Evolutionary conservation across 2,329 filamentous ascomycete species (phyloP).

Genomic region (Talaromyces sp.): DNA sequence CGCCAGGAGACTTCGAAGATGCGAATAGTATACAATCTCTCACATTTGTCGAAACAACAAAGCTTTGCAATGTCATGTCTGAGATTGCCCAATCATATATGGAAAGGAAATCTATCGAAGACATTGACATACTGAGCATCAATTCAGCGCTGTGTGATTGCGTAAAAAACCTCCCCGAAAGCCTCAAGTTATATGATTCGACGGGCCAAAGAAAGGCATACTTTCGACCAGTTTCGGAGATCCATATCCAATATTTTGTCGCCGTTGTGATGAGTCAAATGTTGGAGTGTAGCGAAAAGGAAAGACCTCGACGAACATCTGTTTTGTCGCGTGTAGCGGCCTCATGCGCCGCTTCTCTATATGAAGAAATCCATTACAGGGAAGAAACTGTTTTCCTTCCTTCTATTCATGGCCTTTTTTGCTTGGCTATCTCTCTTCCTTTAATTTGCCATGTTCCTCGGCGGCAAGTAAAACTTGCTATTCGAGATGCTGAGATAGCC

Average conservation of each 20-base stretch:
- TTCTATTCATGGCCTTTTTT: constrained; percentile 4
- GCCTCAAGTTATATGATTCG: neutral
- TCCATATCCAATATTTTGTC: constrained; percentile 5
- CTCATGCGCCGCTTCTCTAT: constrained; percentile 3
- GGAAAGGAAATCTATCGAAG: constrained; percentile 1
- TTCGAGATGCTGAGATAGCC: neutral
- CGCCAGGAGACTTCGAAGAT: neutral
- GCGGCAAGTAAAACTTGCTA: neutral
- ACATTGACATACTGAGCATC: neutral
- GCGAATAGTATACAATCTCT: neutral
- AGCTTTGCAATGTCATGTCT: constrained; percentile 3
- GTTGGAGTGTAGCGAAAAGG: neutral
- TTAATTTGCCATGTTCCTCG: constrained; percentile 1
- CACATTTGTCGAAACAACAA: constrained; percentile 3
- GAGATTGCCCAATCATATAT: constrained; percentile 1
- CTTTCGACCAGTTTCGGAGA: constrained; percentile 1
- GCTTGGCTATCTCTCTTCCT: constrained; percentile 3
- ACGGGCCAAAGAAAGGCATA: neutral
- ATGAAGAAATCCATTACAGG: constrained; percentile 6
- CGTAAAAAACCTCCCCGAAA: constrained; percentile 1
- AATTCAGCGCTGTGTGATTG: constrained; percentile 1
- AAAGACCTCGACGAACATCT: neutral
- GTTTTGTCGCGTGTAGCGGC: constrained; percentile 2
- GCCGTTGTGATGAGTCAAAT: constrained; percentile 7
- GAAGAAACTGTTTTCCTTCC: constrained; percentile 4